Conservation (phyloP, 306 rosid genomes). For the Acacia acuminata region DNA sequence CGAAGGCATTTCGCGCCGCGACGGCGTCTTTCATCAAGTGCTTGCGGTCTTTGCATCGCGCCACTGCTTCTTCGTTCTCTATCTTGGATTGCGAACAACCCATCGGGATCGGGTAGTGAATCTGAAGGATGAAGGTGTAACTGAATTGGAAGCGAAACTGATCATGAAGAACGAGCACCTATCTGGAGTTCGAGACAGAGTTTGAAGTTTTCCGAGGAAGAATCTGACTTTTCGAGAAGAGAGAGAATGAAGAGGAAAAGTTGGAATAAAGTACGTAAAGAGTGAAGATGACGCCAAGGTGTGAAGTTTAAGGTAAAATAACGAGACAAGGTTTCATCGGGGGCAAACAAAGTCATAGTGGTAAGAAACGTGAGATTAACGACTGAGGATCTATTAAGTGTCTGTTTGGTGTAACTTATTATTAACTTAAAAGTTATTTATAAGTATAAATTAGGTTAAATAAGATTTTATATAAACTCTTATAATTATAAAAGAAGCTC, state of each 20-base stretch:
- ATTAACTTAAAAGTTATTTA: too few relatives aligned
- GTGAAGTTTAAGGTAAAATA: neutral
- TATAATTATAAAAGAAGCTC: too few relatives aligned
- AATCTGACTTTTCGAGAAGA: neutral
- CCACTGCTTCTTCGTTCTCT: conserved; percentile 92
- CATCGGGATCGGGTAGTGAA: conserved; percentile 37
- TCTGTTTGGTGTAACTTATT: too few relatives aligned
- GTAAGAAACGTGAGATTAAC: too few relatives aligned
- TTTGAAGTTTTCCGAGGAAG: neutral
- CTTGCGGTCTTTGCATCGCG: conserved; percentile 86
- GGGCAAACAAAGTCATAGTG: too few relatives aligned
- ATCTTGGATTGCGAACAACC: conserved; percentile 93
- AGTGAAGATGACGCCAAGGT: neutral
- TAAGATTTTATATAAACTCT: too few relatives aligned
- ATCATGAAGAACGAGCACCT: neutral
- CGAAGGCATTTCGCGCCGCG: conserved; percentile 76
- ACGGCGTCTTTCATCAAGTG: conserved; percentile 73
- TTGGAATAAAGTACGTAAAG: neutral
- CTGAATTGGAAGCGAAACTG: neutral
- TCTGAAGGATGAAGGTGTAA: conserved; percentile 1
- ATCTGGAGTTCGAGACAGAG: neutral
- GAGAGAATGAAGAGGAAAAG: neutral
- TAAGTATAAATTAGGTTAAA: too few relatives aligned
- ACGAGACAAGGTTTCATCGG: too few relatives aligned
- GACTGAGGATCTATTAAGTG: too few relatives aligned